phyloP scores from a whole-genome alignment of 148 eudicot genomes.

The Vaccinium vitisidaea region DNA sequence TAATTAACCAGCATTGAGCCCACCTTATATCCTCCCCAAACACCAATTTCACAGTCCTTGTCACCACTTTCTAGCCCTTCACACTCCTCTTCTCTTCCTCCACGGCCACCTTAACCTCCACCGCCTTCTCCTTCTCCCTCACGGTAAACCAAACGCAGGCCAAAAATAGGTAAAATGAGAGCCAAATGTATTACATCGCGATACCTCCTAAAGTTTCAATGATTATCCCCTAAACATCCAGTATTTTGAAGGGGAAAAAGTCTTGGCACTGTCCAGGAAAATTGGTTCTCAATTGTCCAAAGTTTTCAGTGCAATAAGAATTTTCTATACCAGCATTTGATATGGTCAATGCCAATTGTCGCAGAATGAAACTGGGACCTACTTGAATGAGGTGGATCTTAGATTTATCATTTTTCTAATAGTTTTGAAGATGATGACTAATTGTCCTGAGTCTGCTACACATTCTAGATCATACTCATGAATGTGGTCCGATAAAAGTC shows the following conservation, averaged over 20 bases:
- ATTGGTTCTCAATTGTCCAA: constrained; percentile 2
- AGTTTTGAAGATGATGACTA: not conserved
- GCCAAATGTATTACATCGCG: too few relatives aligned
- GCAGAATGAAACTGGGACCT: not conserved
- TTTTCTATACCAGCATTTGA: not conserved
- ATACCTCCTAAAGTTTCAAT: too few relatives aligned
- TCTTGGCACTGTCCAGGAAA: not conserved
- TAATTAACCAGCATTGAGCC: constrained; percentile 72
- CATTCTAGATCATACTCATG: not conserved
- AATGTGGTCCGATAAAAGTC: constrained; percentile 6
- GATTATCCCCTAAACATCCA: not conserved
- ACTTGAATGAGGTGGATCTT: not conserved
- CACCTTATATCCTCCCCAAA: constrained; percentile 85
- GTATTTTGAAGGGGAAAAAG: not conserved
- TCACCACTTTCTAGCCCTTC: constrained; percentile 51
- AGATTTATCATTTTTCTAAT: constrained; percentile 5
- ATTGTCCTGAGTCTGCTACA: not conserved
- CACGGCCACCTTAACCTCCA: constrained; percentile 73
- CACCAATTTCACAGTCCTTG: constrained; percentile 73
- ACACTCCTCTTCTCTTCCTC: constrained; percentile 65
- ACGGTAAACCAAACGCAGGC: not conserved
- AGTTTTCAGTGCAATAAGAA: not conserved
- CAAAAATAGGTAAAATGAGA: not conserved
- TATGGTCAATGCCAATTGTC: not conserved
- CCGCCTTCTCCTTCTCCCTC: constrained; percentile 32